These are phyloP conservation scores for Ustilago esculenta DNA, from an alignment of 1,284 basidiomycete species.

Conservation along the genomic window DNA sequence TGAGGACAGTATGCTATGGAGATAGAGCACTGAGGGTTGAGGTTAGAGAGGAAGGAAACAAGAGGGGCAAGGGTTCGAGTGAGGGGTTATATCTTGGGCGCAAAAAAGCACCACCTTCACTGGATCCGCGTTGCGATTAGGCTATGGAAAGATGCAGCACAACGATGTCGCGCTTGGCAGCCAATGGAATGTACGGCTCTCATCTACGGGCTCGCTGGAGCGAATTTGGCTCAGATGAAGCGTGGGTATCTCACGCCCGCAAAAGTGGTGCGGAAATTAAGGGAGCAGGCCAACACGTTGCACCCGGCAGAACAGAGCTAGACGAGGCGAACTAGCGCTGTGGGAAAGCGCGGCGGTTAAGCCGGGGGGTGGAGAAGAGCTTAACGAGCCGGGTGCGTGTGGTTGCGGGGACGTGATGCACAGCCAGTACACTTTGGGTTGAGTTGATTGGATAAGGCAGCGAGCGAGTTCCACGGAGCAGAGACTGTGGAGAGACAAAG, in stretches of 20 bases:
- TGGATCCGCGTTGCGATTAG: too few species aligned
- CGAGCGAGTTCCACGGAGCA: too few species aligned
- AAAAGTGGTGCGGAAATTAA: neutral
- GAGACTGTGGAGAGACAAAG: too few species aligned
- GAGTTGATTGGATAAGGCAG: too few species aligned
- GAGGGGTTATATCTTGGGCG: slow-evolving; percentile 24
- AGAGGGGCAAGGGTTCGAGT: slow-evolving; percentile 15
- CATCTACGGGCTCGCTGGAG: too few species aligned
- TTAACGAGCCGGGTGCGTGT: too few species aligned
- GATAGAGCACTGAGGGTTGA: neutral
- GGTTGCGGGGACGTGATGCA: neutral
- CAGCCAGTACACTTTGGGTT: too few species aligned
- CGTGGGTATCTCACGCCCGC: neutral
- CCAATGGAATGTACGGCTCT: too few species aligned
- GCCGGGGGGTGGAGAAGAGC: neutral
- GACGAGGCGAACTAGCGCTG: too few species aligned
- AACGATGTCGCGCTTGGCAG: too few species aligned
- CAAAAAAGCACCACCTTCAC: neutral
- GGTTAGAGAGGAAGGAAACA: neutral
- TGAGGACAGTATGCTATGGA: neutral
- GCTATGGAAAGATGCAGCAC: too few species aligned
- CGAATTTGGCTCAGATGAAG: slow-evolving; percentile 9
- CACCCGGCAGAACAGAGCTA: slow-evolving; percentile 3
- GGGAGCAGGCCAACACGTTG: neutral
- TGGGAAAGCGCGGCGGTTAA: slow-evolving; percentile 5